phyloP scores from a whole-genome alignment of 1,284 basidiomycete species.

The Sparassis latifolia region DNA sequence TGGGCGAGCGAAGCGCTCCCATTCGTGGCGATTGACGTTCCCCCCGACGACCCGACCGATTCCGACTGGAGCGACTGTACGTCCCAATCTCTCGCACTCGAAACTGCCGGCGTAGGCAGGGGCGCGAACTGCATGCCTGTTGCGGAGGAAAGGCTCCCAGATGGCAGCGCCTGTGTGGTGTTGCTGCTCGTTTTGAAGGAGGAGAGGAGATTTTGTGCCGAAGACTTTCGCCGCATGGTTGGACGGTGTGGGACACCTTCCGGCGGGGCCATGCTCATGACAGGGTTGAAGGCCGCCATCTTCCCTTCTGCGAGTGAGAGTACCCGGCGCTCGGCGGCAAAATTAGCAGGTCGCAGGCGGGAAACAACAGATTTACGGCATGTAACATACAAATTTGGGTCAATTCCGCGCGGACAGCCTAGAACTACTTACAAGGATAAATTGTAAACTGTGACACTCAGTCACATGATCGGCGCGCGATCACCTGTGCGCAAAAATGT shows the following conservation, averaged over 20 bases:
- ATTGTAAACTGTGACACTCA: too few relatives aligned
- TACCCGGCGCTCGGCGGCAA: background rate
- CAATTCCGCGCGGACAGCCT: too few relatives aligned
- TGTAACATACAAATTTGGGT: too few relatives aligned
- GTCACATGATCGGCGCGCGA: too few relatives aligned
- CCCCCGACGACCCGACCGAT: conserved; percentile 15
- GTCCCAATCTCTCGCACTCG: conserved; percentile 59
- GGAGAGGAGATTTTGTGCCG: conserved; percentile 75
- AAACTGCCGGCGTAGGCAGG: conserved; percentile 28
- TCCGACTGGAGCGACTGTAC: conserved; percentile 40
- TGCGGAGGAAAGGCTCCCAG: conserved; percentile 12
- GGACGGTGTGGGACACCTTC: conserved; percentile 38
- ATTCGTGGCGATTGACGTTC: conserved; percentile 9
- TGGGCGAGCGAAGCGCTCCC: conserved; percentile 43
- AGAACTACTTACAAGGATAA: too few relatives aligned
- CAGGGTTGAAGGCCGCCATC: conserved; percentile 15
- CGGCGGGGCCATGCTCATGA: conserved; percentile 23
- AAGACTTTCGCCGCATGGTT: conserved; percentile 74
- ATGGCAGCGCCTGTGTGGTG: conserved; percentile 10
- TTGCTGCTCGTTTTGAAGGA: conserved; percentile 50
- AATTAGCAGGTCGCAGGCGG: too few relatives aligned
- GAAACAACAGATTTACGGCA: too few relatives aligned
- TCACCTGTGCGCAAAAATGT: too few relatives aligned
- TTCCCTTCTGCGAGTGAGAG: background rate
- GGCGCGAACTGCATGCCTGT: conserved; percentile 19